Percentiles rank a stretch among this genome's conserved stretches.
phyloP scores from a whole-genome alignment of 164 flowering plant species.

The Annona squamosa region DNA sequence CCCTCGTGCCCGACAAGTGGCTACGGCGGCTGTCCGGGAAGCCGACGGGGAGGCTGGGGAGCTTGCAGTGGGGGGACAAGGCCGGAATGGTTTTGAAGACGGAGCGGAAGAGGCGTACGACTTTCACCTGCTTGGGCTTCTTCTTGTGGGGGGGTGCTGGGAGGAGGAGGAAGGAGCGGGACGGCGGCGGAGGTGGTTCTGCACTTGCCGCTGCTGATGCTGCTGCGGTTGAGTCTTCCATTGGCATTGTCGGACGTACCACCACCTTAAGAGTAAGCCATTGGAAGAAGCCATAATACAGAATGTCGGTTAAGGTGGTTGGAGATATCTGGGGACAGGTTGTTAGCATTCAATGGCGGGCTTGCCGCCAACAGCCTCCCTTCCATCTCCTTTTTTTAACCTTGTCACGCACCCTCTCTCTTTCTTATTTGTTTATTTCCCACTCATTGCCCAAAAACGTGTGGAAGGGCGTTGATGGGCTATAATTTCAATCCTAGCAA shows the following conservation, averaged over 20 bases:
- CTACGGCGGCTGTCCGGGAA: slow-evolving; percentile 12
- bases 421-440: no score
- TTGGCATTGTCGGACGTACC: slow-evolving; percentile 26
- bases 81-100: slow-evolving; percentile 71
- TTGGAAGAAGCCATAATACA: slow-evolving; percentile 13
- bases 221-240: background rate
- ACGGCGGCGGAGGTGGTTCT: slow-evolving; percentile 8
- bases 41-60: slow-evolving; percentile 29
- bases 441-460: no score
- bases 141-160: slow-evolving; percentile 40
- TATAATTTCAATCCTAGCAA: no score
- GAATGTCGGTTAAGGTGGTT: slow-evolving; percentile 10
- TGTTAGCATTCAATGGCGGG: background rate
- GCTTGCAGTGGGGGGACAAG: slow-evolving; percentile 51
- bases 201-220: background rate
- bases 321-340: background rate
- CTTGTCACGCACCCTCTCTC: no score
- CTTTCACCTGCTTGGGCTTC: slow-evolving; percentile 34
- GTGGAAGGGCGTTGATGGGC: no score
- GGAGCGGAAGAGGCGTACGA: slow-evolving; percentile 46
- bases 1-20: slow-evolving; percentile 15
- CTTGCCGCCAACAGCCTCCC: background rate
- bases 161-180: slow-evolving; percentile 23
- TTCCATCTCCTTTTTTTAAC: no score
- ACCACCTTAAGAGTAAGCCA: slow-evolving; percentile 7